These are phyloP conservation scores for Sarcodon aspratus DNA, from an alignment of 768 basidiomycete genomes.

Conservation along the genomic window DNA sequence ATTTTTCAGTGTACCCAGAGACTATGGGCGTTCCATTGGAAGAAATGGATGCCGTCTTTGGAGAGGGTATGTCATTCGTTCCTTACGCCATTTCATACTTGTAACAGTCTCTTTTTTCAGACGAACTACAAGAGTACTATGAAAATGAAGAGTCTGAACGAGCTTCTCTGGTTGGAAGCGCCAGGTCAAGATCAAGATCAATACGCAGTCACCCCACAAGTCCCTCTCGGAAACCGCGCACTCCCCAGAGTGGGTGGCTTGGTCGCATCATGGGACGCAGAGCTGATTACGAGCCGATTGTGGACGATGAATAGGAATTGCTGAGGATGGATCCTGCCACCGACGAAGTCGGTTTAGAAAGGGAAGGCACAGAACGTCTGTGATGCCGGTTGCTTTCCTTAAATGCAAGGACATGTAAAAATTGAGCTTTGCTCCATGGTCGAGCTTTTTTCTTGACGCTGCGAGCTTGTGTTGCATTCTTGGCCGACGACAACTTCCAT, in stretches of 20 bases:
- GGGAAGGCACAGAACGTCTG: too few relatives aligned
- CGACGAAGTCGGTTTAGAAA: too few relatives aligned
- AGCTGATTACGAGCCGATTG: slow-evolving; percentile 36
- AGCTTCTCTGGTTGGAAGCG: slow-evolving; percentile 37
- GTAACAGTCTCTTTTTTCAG: slow-evolving; percentile 8
- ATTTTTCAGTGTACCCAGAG: slow-evolving; percentile 62
- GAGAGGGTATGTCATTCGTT: slow-evolving; percentile 48
- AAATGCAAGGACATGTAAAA: too few relatives aligned
- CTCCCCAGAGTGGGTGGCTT: slow-evolving; percentile 31
- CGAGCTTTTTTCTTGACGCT: too few relatives aligned
- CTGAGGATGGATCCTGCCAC: slow-evolving; percentile 31
- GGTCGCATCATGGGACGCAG: slow-evolving; percentile 33
- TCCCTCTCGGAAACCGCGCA: slow-evolving; percentile 14
- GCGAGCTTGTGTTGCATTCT: too few relatives aligned
- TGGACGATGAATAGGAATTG: slow-evolving; percentile 44
- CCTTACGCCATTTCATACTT: neutral
- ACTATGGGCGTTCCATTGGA: slow-evolving; percentile 82
- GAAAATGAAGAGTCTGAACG: slow-evolving; percentile 55
- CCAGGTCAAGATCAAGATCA: slow-evolving; percentile 19
- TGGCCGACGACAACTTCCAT: too few relatives aligned
- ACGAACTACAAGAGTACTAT: slow-evolving; percentile 43
- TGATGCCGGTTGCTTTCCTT: too few relatives aligned
- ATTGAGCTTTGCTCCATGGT: too few relatives aligned
- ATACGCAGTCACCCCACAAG: slow-evolving; percentile 23
- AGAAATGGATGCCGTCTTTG: slow-evolving; percentile 86